phyloP scores from a whole-genome alignment of 179 eudicot genomes.

The Monotropa hypopitys region DNA sequence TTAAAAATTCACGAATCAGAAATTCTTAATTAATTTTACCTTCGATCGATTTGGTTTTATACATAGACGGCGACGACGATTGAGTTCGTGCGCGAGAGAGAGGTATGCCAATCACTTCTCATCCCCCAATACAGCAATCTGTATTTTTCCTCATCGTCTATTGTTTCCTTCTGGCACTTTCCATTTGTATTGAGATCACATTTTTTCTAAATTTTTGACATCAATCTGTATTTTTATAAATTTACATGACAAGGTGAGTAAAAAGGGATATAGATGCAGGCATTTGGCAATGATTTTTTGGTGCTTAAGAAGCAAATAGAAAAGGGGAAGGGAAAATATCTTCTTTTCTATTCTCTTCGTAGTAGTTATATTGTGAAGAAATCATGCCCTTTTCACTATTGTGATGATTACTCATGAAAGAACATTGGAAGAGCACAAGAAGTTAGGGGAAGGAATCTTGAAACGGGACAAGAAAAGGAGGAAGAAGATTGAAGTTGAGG shows the following conservation, averaged over 20 bases:
- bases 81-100: too few species aligned
- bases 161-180: too few species aligned
- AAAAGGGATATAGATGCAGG: neutral
- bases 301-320: neutral
- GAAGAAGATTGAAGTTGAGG: constrained; percentile 65
- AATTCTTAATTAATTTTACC: neutral
- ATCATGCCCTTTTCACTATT: neutral
- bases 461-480: constrained; percentile 54
- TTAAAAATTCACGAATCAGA: neutral
- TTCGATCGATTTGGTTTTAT: too few species aligned
- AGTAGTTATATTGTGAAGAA: neutral
- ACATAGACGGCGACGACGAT: too few species aligned
- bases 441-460: constrained; percentile 48
- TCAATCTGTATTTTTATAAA: too few species aligned
- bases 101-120: too few species aligned
- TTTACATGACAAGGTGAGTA: constrained; percentile 60
- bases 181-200: too few species aligned
- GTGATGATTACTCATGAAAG: constrained; percentile 37
- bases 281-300: neutral
- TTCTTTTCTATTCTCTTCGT: neutral
- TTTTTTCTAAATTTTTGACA: too few species aligned
- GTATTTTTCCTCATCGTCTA: too few species aligned
- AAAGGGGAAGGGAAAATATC: neutral
- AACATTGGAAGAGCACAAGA: constrained; percentile 56
- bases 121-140: too few species aligned